Evolutionary conservation across 768 basidiomycete species (phyloP), one percentile per base, ranked within the genome.

Genomic region (Hebeloma cylindrosporum): DNA sequence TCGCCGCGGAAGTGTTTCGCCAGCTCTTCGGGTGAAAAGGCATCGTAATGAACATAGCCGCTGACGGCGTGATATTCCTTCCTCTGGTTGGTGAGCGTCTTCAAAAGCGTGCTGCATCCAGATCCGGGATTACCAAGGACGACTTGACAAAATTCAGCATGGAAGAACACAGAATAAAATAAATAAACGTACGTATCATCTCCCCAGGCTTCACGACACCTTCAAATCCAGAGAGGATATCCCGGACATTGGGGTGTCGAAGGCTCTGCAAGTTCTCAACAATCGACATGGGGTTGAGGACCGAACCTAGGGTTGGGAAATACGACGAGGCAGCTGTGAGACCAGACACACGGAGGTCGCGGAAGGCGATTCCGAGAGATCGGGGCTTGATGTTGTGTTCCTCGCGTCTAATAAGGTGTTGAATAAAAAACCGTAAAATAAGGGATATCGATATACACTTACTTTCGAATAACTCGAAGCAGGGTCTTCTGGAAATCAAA

Each of bases 71-170:
- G 70, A 56, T 77, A 94, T 45, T 86, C 85, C 5, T 72, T 67
- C 2, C 82, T 76, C 47, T 83, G 79, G 58, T 93, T 93, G 18
- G 90, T 74, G 35, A 95, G 74, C 0, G 78, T 77, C 62, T 93
- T 92, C 36, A 96, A 77, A 37, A 96, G 71, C 0, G 93, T 91
- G 10, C 77, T 82, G 60, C 93, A 94, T 1, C 93, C 92, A 0
- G 88, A 82, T 10, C 86, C 87, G 0, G 92, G 92, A 30, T 89
- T 75, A 31, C 92, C 92, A 13, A 93, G 73, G 13, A 93, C 90
- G 17, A 94, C 86, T 87, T 53, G 2, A 40, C 9, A 11, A 23
- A 28, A 39, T 36, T 26, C 13, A 40, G 16, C 26, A 18, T 17
- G 35, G 25, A n/a, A 7, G 7, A 13, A 18, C n/a, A 16, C 10